Base-by-base conservation (phyloP, 2,329 filamentous ascomycete species). In the Trichoderma harzianum region DNA sequence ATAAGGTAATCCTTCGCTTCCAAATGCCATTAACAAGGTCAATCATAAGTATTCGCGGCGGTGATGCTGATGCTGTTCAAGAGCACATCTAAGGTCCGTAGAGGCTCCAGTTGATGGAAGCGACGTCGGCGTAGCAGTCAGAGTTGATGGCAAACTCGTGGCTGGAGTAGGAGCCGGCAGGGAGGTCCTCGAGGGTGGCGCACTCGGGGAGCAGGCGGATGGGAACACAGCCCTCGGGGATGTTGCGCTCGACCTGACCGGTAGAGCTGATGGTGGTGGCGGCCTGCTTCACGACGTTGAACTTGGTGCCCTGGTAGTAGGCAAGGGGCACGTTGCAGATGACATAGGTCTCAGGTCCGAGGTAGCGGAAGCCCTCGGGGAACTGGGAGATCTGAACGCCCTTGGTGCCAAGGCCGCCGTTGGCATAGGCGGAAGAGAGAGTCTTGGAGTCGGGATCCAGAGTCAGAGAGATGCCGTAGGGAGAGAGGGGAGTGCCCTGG, bases 121-220 rank as follows among this genome's bases (percentile, higher is more conserved):
- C 75, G 28, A 83, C 82, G 72, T 83, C 77, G 2, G 75, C 73
- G 73, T 83, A 84, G 75, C 84, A 86, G 26, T 75, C 75, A 4
- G 79, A 78, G 2, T 73, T 72, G n/a, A 78, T 74, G 1, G 79
- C 82, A 73, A 78, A 81, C 21, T 82, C 75, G 74, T 86, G 83
- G 70, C 76, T 83, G 2, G 79, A 74, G 18, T 75, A 72, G 32
- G 80, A 79, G 0, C 78, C 80, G 21, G 74, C 75, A 1, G 81
- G 79, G 30, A 83, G 74, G 14, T 77, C 76, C 8, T 79, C 76
- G 61, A 85, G 76, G 57, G 73, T 36, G 0, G 80, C 79, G 65
- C 84, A 86, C 75, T 84, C 78, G 7, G 84, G 82, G 11, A 86
- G 69, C 53, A 86, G 76, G 7, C 75, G 77, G 63, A 86, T 77